Evolutionary conservation across 73 alveolate genomes (phyloP), one percentile per base, ranked within the genome.

Genomic region (Durusdinium trenchii): DNA sequence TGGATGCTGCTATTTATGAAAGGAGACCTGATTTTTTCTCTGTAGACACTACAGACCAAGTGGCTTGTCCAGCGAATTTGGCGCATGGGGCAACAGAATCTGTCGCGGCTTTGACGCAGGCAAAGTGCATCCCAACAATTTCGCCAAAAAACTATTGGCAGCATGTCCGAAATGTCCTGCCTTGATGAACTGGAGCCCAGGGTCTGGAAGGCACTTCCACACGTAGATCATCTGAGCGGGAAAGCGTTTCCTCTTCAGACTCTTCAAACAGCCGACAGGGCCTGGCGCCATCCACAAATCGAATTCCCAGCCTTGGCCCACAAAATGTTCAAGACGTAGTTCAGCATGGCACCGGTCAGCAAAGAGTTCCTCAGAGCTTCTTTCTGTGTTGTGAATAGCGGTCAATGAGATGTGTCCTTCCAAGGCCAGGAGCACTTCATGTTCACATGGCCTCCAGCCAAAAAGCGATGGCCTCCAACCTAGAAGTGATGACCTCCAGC

Each of bases 161-260:
- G 26, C 43, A 71, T 50, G 20, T 69, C 50, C 30, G 51, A 69
- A 36, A 26, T 71, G n/a, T 57, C 35, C 6, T n/a, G 83, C 96
- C 96, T 89, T 89, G 86, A 89, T 36, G 69, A 89, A 46, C 71
- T 46, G 51, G 30, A 89, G 83, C 50, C 78, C 69, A 28, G 50
- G 50, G 9, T 45, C 86, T 35, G 96, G 96, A 45, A 89, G 69
- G 81, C 96, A 89, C 38, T 89, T 89, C 86, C 86, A 89, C 36
- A 89, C 82, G 86, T 89, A 89, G 86, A 89, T 67, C 47, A 89
- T 64, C 96, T 89, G 96, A 32, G 32, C 10, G 28, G 28, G 64
- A 9, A 54, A 54, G 73, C 73, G n/a, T 32, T 60, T 60, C 30
- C 73, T 32, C 73, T 60, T 23, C 1, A 60, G 18, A 23, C 30